Base-by-base conservation (phyloP, 805 yeast species). In the Zygoascus biomembranicola region DNA sequence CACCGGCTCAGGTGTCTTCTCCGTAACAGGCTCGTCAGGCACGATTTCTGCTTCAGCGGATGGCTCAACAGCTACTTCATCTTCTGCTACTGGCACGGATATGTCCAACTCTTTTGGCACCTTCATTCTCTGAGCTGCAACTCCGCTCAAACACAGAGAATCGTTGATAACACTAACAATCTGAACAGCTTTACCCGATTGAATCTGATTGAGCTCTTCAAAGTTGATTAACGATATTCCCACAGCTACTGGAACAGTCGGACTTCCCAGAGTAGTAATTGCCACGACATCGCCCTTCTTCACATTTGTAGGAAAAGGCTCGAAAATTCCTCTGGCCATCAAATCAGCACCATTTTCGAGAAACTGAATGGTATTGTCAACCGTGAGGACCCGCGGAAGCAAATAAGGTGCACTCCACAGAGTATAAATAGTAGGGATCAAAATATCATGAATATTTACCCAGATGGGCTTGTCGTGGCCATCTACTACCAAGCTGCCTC, bases 331-430 rank as follows among this genome's bases (percentile, higher is more conserved):
- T 0, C 73, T 75, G 13, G 65, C 56, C 77, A 73, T 73, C 54
- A 73, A 66, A 56, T 73, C 77, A 0, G 98, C 97, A 11, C 97
- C 97, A 54, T 79, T 80, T 32, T 75, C 70, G n/a, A 90, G 69
- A 11, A 80, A 79, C 49, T 78, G 83, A 16, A 92, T 75, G 1
- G 92, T 96, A 59, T 77, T 79, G 11, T 79, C 78, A 64, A 87
- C 90, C 0, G 97, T 90, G 54, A 72, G 69, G 2, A 90, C 79
- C 0, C 76, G 65, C 0, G 96, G 96, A 20, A 89, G 59, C 11
- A 88, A 52, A 55, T 70, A 77, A 0, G 90, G 89, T 41, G 78
- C 75, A 23, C 74, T 73, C 94, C 96, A 87, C 43, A 84, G 66
- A 0, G 88, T 81, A 63, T 75, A 86, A 9, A 69, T 64, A 6